Conservation (phyloP, 306 rosid species). For the Acacia acuminata region DNA sequence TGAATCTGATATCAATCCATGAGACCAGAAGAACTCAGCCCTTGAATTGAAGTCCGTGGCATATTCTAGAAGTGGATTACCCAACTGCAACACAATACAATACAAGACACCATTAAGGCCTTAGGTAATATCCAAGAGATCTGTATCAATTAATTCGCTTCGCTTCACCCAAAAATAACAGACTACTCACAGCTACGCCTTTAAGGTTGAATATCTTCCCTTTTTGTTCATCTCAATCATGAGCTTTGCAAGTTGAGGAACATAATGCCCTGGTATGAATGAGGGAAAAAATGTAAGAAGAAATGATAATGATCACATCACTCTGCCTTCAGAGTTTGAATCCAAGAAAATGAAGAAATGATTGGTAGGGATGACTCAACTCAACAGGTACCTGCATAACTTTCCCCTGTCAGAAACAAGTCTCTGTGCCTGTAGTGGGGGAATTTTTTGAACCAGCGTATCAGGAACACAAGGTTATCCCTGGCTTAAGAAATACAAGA, state of each 20-base stretch:
- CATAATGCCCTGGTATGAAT: conserved; percentile 62
- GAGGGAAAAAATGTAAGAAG: neutral
- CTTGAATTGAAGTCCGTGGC: conserved; percentile 55
- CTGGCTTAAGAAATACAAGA: conserved; percentile 58
- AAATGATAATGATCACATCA: conserved; percentile 9
- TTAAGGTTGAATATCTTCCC: conserved; percentile 55
- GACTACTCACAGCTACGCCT: conserved; percentile 69
- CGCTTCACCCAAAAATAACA: conserved; percentile 3
- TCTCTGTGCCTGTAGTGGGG: conserved; percentile 57
- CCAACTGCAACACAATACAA: conserved; percentile 40
- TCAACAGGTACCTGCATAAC: conserved; percentile 64
- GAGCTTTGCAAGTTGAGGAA: conserved; percentile 79
- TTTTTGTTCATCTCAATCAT: conserved; percentile 57
- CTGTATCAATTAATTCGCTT: neutral
- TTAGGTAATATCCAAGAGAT: neutral
- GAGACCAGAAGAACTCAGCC: conserved; percentile 61
- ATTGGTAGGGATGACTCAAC: conserved; percentile 7
- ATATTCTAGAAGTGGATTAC: conserved; percentile 56
- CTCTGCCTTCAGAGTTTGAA: conserved; percentile 16
- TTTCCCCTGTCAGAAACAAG: conserved; percentile 71
- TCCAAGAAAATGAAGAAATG: conserved; percentile 15
- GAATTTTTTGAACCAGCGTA: conserved; percentile 66
- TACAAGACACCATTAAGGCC: conserved; percentile 14
- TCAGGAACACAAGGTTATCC: conserved; percentile 65
- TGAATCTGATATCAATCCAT: conserved; percentile 58